Conservation (phyloP, 1,139 yeast genomes). For the Pichia sp. region DNA sequence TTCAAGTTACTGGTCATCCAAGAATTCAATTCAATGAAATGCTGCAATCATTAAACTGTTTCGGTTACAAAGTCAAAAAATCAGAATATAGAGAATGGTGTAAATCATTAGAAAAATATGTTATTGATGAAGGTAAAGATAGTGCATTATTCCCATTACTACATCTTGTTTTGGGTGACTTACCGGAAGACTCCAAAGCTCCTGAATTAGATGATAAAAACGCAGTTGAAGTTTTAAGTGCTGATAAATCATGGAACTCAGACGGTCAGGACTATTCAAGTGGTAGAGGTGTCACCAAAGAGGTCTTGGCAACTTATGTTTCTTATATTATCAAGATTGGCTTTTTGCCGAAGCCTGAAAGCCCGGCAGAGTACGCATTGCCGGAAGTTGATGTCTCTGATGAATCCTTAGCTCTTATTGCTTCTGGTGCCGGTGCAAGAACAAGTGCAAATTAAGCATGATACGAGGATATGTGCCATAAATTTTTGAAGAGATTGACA, state of each 20-base stretch:
- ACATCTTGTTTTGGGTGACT: conserved; percentile 87
- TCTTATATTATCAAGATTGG: conserved; percentile 75
- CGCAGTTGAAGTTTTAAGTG: conserved; percentile 54
- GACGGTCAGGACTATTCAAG: conserved; percentile 50
- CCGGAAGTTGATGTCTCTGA: conserved; percentile 51
- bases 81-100: conserved; percentile 78
- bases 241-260: conserved; percentile 43
- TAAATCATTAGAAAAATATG: conserved; percentile 62
- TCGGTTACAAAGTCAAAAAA: conserved; percentile 61
- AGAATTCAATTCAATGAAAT: conserved; percentile 73
- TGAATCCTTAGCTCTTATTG: conserved; percentile 56
- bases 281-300: conserved; percentile 65
- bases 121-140: conserved; percentile 58
- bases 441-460: conserved; percentile 34
- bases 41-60: conserved; percentile 52
- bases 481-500: no score
- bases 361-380: conserved; percentile 34
- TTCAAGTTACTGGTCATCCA: conserved; percentile 97
- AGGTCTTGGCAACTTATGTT: conserved; percentile 67
- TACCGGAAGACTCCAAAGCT: conserved; percentile 87
- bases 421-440: conserved; percentile 89
- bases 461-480: no score
- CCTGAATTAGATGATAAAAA: conserved; percentile 90
- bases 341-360: conserved; percentile 57
- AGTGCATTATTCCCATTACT: conserved; percentile 87